Evolutionary conservation across 2,329 filamentous ascomycete species (phyloP), one percentile per base, ranked within the genome.

Genomic region (Epichloe hybrida): DNA sequence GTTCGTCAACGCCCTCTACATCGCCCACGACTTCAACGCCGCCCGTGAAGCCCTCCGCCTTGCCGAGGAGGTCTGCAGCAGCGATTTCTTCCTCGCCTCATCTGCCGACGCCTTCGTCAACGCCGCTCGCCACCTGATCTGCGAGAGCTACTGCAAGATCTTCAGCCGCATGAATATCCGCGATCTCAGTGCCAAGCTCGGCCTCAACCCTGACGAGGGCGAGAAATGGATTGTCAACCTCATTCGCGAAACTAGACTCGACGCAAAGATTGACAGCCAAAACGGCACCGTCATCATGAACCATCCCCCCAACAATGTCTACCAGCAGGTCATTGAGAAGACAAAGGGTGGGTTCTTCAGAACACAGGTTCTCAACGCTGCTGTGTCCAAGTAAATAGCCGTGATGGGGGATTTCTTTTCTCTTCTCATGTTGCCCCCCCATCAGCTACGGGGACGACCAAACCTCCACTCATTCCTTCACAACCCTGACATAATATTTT

Each of bases 141-240:
- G 91, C 50, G 93, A 98, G 76, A 89, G 83, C 69, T 98, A 98
- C 79, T 98, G 93, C 87, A 97, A 97, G 81, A 98, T 98, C 67
- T 94, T 97, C 71, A 89, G 95, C 66, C 81, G 91, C 61, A 98
- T 98, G 67, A 91, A 97, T 69, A 97, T 98, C 69, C 89, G 90
- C 79, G 93, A 97, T 62, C 80, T 98, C 53, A 95, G 89, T 57
- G 85, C 83, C 56, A 87, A 93, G 67, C 82, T 98, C 54, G 93
- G 91, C 58, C 78, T 98, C 57, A 88, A 86, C 66, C 84, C 90
- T 62, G 88, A 95, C 65, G 93, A 97, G 64, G 93, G 93, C 62
- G 93, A 98, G 81, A 98, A 98, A 77, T 98, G 93, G 93, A 98
- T 98, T 64, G 93, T 98, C 62, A 98, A 98, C 76, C 79, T 98